Evolutionary conservation across 2,329 filamentous ascomycete species (phyloP).

Genomic region (Capronia americana): DNA sequence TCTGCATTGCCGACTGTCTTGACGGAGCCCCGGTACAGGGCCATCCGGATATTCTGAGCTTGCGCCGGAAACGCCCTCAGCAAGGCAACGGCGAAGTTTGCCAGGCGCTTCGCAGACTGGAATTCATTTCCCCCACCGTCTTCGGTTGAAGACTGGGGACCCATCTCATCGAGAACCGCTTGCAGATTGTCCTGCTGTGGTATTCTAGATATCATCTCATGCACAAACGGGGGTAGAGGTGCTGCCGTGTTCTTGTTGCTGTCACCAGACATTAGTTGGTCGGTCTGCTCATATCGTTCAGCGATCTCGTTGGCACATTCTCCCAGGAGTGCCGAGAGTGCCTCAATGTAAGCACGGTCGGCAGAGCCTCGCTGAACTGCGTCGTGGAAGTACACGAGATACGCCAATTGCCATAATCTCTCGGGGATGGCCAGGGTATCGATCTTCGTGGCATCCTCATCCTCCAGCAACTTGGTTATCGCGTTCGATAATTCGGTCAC

Average conservation of each 20-base stretch:
- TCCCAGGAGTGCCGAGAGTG: slow-evolving; percentile 63
- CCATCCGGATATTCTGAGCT: slow-evolving; percentile 92
- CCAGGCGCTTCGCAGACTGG: slow-evolving; percentile 73
- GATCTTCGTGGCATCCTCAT: slow-evolving; percentile 42
- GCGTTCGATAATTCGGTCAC: slow-evolving; percentile 23
- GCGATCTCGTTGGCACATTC: slow-evolving; percentile 63
- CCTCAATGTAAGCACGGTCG: slow-evolving; percentile 58
- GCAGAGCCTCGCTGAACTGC: slow-evolving; percentile 43
- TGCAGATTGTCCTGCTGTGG: slow-evolving; percentile 45
- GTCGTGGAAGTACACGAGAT: slow-evolving; percentile 64
- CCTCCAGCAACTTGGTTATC: slow-evolving; percentile 25
- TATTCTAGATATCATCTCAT: slow-evolving; percentile 68
- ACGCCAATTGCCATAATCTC: slow-evolving; percentile 64
- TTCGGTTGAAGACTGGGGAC: slow-evolving; percentile 35
- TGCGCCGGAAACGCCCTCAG: slow-evolving; percentile 81
- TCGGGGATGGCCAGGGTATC: slow-evolving; percentile 50
- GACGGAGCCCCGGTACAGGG: slow-evolving; percentile 77
- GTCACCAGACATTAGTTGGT: slow-evolving; percentile 38
- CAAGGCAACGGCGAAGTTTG: slow-evolving; percentile 84
- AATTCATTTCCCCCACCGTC: slow-evolving; percentile 45
- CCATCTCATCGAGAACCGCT: slow-evolving; percentile 28
- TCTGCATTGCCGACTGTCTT: slow-evolving; percentile 40
- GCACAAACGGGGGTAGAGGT: slow-evolving; percentile 61
- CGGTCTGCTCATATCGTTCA: slow-evolving; percentile 52
- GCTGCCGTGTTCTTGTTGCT: slow-evolving; percentile 40